Evolutionary conservation across 441 rosid genomes (phyloP).

Genomic region (Adansonia grandidieri): DNA sequence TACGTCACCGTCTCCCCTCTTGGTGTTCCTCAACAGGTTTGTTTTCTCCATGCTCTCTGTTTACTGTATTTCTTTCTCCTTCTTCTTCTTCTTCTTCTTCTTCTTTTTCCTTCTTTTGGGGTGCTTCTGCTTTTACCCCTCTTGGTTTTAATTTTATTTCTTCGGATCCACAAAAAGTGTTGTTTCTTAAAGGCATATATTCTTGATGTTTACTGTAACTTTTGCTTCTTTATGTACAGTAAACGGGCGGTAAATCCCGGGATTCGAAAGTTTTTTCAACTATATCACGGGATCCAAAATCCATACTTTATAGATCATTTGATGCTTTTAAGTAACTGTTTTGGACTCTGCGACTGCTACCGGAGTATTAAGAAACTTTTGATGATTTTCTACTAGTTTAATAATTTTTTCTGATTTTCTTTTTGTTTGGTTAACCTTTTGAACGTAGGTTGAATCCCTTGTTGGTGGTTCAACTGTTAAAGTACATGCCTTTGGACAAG

Average conservation of each 20-base stretch:
- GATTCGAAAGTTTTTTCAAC: not conserved
- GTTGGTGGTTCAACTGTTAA: not conserved
- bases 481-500: not conserved
- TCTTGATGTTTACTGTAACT: not conserved
- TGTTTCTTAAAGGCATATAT: not conserved
- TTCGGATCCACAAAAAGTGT: not conserved
- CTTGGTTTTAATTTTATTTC: not conserved
- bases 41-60: not conserved
- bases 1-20: conserved; percentile 80
- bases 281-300: not conserved
- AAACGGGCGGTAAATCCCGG: not conserved
- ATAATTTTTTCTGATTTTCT: not conserved
- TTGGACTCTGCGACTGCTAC: not conserved
- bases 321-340: not conserved
- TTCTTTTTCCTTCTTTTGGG: not conserved
- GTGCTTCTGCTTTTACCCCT: not conserved
- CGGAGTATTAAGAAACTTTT: not conserved
- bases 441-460: not conserved
- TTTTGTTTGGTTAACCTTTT: not conserved
- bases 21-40: conserved; percentile 86
- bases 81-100: no score
- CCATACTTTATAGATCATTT: not conserved
- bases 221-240: not conserved
- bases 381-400: not conserved
- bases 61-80: not conserved